Evolutionary conservation across 2,329 filamentous ascomycete genomes (phyloP).

Genomic region (Cadophora gregata): DNA sequence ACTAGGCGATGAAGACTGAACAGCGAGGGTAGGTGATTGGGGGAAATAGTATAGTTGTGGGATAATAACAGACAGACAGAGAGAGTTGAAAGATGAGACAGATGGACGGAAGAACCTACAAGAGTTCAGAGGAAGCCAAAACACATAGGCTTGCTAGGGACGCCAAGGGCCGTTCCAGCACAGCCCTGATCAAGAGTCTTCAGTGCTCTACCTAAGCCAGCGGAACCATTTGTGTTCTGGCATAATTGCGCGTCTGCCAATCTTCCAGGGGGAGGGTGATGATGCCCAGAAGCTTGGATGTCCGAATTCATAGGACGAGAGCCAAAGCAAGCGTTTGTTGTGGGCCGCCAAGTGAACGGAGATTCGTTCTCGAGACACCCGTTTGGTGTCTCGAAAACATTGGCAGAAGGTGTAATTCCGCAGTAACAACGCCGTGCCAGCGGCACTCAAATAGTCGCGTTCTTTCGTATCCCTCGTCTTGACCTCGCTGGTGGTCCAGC

Average conservation of each 20-base stretch:
- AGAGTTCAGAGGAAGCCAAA: constrained; percentile 2
- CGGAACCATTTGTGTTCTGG: constrained; percentile 13
- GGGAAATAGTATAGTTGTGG: not conserved
- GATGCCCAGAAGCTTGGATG: constrained; percentile 29
- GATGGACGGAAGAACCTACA: not conserved
- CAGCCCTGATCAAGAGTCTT: constrained; percentile 26
- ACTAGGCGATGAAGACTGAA: constrained; percentile 1
- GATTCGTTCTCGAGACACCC: constrained; percentile 22
- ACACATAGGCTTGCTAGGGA: constrained; percentile 19
- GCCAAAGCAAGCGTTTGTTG: constrained; percentile 13
- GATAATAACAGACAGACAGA: constrained; percentile 14
- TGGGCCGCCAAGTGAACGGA: constrained; percentile 29
- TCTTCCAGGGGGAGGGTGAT: constrained; percentile 20
- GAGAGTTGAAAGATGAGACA: constrained; percentile 4
- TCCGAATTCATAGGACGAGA: constrained; percentile 19
- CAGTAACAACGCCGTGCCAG: not conserved
- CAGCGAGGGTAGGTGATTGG: not conserved
- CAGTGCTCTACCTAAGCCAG: constrained; percentile 15
- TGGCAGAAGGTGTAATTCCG: constrained; percentile 7
- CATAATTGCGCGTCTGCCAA: constrained; percentile 27
- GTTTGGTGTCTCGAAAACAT: constrained; percentile 22
- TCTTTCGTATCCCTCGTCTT: not conserved
- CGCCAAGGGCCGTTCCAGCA: constrained; percentile 28
- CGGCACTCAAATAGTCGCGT: not conserved
- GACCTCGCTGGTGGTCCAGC: not conserved